A percentile compares a stretch with the other conserved stretches of the same genome.
phyloP scores from a whole-genome alignment of 2,329 filamentous ascomycete genomes.

The Stachybotrys elegans region DNA sequence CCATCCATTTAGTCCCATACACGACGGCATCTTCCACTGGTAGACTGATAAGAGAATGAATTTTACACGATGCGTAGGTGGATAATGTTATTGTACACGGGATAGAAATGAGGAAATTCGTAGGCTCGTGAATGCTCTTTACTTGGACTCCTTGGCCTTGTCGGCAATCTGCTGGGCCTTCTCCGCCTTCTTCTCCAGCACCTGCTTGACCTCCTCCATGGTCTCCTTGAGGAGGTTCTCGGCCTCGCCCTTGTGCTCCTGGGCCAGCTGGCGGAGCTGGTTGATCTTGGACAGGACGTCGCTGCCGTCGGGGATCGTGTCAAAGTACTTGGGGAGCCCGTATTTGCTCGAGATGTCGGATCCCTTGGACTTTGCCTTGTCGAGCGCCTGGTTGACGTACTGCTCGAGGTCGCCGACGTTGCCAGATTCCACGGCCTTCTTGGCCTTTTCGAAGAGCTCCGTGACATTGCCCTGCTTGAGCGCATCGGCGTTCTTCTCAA shows the following conservation, averaged over 20 bases:
- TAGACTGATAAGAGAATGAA: no score
- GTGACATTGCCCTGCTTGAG: conserved; percentile 63
- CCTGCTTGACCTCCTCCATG: conserved; percentile 58
- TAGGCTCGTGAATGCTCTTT: conserved; percentile 10
- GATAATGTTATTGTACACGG: no score
- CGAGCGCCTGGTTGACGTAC: conserved; percentile 25
- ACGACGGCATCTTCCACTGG: no score
- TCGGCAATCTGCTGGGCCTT: conserved; percentile 55
- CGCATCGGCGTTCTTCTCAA: conserved; percentile 65
- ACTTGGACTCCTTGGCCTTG: conserved; percentile 43
- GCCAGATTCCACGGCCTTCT: conserved; percentile 56
- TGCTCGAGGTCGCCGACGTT: conserved; percentile 41
- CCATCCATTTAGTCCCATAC: no score
- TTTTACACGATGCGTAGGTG: no score
- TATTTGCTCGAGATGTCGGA: conserved; percentile 30
- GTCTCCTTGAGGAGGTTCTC: conserved; percentile 66
- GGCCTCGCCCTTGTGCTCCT: conserved; percentile 65
- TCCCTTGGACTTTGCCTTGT: conserved; percentile 42
- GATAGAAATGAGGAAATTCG: no score
- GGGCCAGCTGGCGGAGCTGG: conserved; percentile 58
- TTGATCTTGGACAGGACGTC: conserved; percentile 62
- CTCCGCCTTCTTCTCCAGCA: conserved; percentile 55
- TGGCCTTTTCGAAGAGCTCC: conserved; percentile 59
- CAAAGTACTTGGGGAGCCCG: conserved; percentile 57
- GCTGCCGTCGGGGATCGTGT: conserved; percentile 58